A percentile compares a stretch with the other conserved stretches of the same genome.
phyloP scores from a whole-genome alignment of 805 yeast species.

The Sporopachydermia quercuum region DNA sequence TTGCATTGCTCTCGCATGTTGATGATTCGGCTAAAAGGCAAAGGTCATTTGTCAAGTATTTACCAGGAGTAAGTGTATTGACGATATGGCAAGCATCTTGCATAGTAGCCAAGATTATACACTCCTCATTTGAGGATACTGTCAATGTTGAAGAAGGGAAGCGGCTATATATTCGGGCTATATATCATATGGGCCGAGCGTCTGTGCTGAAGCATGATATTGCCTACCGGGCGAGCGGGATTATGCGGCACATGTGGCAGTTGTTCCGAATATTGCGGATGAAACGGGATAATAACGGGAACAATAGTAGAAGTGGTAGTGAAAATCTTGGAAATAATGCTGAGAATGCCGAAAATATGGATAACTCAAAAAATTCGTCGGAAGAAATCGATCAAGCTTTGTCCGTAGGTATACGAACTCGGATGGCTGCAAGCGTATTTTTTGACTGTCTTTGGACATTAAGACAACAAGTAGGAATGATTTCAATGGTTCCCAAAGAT shows the following conservation, averaged over 20 bases:
- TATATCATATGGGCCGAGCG: conserved; percentile 56
- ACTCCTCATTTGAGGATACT: conserved; percentile 53
- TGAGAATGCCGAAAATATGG: too few species aligned
- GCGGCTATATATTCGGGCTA: conserved; percentile 50
- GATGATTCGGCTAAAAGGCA: conserved; percentile 43
- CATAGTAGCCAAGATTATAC: conserved; percentile 62
- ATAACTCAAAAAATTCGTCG: too few species aligned
- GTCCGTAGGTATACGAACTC: conserved; percentile 46
- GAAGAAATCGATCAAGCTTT: conserved; percentile 20
- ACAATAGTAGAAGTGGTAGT: conserved; percentile 22
- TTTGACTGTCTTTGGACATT: conserved; percentile 81
- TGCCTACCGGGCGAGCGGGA: conserved; percentile 84
- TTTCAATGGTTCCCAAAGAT: conserved; percentile 32
- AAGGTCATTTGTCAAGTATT: conserved; percentile 49
- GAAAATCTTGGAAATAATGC: conserved; percentile 7
- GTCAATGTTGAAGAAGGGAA: conserved; percentile 63
- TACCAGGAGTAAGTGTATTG: conserved; percentile 73
- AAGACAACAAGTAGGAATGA: conserved; percentile 80
- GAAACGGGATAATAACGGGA: conserved; percentile 25
- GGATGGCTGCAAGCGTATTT: conserved; percentile 87
- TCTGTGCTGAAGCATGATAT: conserved; percentile 84
- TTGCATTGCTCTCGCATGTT: conserved; percentile 55
- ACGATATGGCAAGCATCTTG: conserved; percentile 89
- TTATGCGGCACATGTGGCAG: conserved; percentile 91
- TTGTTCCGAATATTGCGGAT: conserved; percentile 56